Base-by-base conservation (phyloP, 306 rosid genomes). In the Vigna mungo region DNA sequence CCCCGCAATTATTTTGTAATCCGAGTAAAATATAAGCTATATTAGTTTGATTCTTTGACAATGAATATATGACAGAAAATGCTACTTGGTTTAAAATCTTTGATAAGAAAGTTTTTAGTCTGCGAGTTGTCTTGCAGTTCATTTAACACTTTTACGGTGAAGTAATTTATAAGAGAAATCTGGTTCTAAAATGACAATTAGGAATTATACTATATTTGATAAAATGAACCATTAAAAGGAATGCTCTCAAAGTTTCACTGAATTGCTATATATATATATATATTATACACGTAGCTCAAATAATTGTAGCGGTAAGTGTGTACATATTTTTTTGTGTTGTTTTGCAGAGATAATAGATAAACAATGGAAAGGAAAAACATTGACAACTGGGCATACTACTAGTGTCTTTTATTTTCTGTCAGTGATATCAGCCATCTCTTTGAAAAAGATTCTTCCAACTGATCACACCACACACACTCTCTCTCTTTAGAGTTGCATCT, bases 381-480 rank as follows among this genome's bases (percentile, higher is more conserved):
- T 83, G 78, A 87, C 93, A 87, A 87, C 90, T 86, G 48, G 90
- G 79, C 86, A 86, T 27, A 3, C 49, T 48, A 65, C 37, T 44
- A 75, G 54, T 82, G 89, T 86, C 78, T 80, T 85, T 88, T 85
- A 72, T 79, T 86, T 53, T 34, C 32, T 87, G 90, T 87, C 86
- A 87, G 90, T 39, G 83, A 84, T 77, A 59, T 79, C 87, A 77
- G 89, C 79, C 78, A 82, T 84, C 87, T 68, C 59, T 71, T 78
- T 80, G 92, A 39, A 68, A 61, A 91, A 89, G 91, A 90, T 86
- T 90, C 92, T 83, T 74, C 81, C 41, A 56, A 71, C 70, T 77
- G 83, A 83, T 80, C 47, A 77, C 80, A 64, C 68, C 23, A 2
- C 21, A 39, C 54, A 58, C 51, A 30, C 62, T 9, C 47, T 15